Conservation (phyloP, 495 filamentous ascomycete genomes). For the Pyrenopolyporus hunteri region DNA sequence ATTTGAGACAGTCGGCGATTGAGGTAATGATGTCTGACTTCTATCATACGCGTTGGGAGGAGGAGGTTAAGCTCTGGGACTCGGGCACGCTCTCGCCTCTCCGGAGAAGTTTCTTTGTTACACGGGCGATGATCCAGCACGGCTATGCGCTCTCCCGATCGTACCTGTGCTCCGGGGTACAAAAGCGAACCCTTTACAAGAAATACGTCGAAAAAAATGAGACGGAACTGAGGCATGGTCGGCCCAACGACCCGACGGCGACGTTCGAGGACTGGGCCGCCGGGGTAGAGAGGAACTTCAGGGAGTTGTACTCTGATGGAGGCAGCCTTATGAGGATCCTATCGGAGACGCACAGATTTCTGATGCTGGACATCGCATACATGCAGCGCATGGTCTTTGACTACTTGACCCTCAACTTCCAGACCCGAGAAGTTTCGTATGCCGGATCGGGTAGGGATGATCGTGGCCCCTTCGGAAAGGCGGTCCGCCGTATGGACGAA, state of each 20-base stretch:
- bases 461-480: background rate
- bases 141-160: no score
- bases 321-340: slow-evolving; percentile 10
- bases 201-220: background rate
- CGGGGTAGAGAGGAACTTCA: background rate
- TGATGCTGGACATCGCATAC: slow-evolving; percentile 11
- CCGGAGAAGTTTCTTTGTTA: no score
- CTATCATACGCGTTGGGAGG: background rate
- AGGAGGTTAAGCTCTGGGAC: background rate
- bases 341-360: background rate
- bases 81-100: background rate
- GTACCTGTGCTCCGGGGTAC: no score
- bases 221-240: no score
- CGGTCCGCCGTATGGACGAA: background rate
- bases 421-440: background rate
- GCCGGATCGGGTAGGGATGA: background rate
- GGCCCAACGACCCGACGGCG: background rate
- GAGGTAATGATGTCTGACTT: background rate
- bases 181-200: background rate
- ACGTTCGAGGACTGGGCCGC: background rate
- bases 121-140: no score
- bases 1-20: background rate
- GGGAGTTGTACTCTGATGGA: background rate
- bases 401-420: background rate
- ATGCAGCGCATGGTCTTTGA: slow-evolving; percentile 26